Evolutionary conservation across 139 green algal genomes (phyloP), one percentile per base, ranked within the genome.

Genomic region (Zygnema cylindricum): DNA sequence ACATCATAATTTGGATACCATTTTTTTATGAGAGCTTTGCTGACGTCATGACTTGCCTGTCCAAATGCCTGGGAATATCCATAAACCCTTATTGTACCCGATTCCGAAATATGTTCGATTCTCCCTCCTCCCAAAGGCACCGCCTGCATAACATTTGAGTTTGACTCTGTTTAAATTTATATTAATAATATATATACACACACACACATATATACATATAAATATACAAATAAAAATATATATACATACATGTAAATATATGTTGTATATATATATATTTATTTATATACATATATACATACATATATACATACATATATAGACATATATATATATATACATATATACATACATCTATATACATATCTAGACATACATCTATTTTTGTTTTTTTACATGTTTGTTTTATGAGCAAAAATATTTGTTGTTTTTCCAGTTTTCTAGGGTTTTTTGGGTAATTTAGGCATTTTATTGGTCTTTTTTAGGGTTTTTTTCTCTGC

Each of bases 1-100:
- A 87, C 32, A 2, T 21, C 38, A 21, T 83, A 63, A 11, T 82
- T 32, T 21, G 81, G 81, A 32, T 22, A 33, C 81, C 81, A 87
- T 7, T 33, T 23, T n/a, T 63, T 55, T 22, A 35, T 30, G 49
- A 87, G 81, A 3, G 23, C 49, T 30, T 55, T 63, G 3, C n/a
- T 63, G 25, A 30, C 49, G 16, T 7, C 2, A 33, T 87, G 81
- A 38, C 78, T 63, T 3, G 81, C 81, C 11, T 82, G 81, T 7
- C 81, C 81, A 30, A 82, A 87, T 11, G 81, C 81, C n/a, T 87
- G 38, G 3, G 81, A 87, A n/a, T 63, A 87, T 33, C 81, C 81
- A 38, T 87, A 87, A 7, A 87, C n/a, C 11, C 78, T 33, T 22
- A 87, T 21, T 22, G 7, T 35, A 55, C 81, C 43, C 7, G 43